A percentile compares a stretch with the other conserved stretches of the same genome.
phyloP scores from a whole-genome alignment of 225 moss, liverwort and hornwort genomes.

The Anthoceros angustus region DNA sequence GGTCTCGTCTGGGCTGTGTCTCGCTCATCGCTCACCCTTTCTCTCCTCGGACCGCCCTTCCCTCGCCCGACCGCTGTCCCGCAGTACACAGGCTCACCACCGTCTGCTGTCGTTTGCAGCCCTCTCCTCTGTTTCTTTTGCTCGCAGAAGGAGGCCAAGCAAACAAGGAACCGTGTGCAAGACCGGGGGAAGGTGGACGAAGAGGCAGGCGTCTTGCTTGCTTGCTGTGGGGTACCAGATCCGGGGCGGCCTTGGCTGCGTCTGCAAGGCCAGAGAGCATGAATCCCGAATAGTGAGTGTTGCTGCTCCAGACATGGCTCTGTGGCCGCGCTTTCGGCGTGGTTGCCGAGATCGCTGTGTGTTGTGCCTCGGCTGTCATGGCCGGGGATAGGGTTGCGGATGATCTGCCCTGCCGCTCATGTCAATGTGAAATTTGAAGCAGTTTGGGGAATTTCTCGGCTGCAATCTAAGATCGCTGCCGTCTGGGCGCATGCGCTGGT shows the following conservation, averaged over 20 bases:
- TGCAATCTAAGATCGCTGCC: constrained; percentile 2
- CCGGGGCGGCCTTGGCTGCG: constrained; percentile 5
- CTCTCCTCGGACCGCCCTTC: too few relatives aligned
- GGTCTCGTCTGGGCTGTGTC: too few relatives aligned
- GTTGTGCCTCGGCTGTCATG: neutral
- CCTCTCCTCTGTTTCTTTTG: too few relatives aligned
- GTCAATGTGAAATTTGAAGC: neutral
- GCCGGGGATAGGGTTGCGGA: constrained; percentile 3
- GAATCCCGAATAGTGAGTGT: constrained; percentile 15
- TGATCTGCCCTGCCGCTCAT: neutral
- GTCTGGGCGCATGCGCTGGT: neutral
- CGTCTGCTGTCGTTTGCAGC: too few relatives aligned
- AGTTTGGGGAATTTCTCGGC: neutral
- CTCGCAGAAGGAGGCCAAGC: too few relatives aligned
- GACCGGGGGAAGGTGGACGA: too few relatives aligned
- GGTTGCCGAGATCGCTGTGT: constrained; percentile 22
- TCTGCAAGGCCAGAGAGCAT: constrained; percentile 6
- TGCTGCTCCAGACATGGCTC: neutral
- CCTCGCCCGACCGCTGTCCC: too few relatives aligned
- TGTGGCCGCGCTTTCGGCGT: neutral
- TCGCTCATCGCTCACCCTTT: too few relatives aligned
- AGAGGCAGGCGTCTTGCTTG: too few relatives aligned
- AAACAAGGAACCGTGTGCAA: too few relatives aligned
- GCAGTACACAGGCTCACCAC: too few relatives aligned
- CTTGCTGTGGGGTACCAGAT: neutral